Conservation (phyloP, 2,329 filamentous ascomycete species). For the Colletotrichum scovillei region DNA sequence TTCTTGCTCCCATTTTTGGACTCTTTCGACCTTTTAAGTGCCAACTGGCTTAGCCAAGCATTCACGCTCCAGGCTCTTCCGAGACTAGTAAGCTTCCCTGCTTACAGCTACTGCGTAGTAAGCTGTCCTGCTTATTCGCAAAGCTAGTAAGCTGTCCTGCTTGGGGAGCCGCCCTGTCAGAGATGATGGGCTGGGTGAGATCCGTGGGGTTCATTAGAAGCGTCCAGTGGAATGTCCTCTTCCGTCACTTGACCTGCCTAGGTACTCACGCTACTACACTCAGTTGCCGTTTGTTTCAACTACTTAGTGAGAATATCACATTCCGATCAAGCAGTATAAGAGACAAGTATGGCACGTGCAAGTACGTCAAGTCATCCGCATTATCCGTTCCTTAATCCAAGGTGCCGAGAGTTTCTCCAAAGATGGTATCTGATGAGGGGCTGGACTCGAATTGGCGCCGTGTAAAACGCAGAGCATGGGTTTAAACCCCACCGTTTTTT, state of each 20-base stretch:
- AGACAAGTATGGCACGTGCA: not conserved
- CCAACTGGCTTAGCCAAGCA: not conserved
- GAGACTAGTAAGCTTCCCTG: not conserved
- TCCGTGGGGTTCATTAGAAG: not conserved
- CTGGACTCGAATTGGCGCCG: not conserved
- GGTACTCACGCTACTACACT: not conserved
- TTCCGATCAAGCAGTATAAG: not conserved
- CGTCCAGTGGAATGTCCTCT: slow-evolving; percentile 13
- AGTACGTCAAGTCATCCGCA: not conserved
- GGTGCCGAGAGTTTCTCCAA: not conserved
- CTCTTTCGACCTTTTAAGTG: not conserved
- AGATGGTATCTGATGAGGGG: not conserved
- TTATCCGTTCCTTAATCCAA: not conserved
- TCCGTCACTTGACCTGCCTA: slow-evolving; percentile 22
- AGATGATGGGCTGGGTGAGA: not conserved
- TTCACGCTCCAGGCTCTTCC: not conserved
- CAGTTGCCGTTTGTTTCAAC: not conserved
- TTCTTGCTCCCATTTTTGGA: not conserved
- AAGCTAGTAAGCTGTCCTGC: not conserved
- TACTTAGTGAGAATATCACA: not conserved
- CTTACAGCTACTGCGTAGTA: not conserved
- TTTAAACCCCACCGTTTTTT: not conserved
- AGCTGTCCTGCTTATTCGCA: not conserved
- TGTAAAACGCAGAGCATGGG: not conserved
- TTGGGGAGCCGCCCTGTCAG: not conserved